Percentiles rank a stretch among this genome's conserved stretches.
Evolutionary conservation across 164 flowering plant species (phyloP).

Genomic region (Platanus orientalis): DNA sequence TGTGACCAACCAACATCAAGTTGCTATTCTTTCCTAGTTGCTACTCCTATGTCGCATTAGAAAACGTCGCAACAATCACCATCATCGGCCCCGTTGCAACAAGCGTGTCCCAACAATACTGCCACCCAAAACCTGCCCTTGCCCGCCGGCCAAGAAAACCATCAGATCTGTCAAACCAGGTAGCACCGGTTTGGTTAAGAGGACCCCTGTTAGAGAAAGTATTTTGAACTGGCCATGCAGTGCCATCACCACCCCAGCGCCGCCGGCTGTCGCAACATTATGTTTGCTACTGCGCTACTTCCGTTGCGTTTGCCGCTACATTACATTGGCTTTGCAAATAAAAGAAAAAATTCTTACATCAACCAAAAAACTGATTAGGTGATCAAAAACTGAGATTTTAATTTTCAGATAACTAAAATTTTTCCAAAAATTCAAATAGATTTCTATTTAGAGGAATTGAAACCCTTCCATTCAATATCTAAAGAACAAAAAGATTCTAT

Average conservation of each 20-base stretch:
- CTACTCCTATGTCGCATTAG: conserved; percentile 65
- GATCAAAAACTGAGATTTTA: too few relatives aligned
- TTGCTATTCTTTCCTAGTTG: too few relatives aligned
- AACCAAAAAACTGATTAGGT: background rate
- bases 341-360: too few relatives aligned
- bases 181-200: conserved; percentile 67
- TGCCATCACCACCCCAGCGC: conserved; percentile 55
- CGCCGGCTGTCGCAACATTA: conserved; percentile 61
- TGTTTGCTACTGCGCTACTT: conserved; percentile 62
- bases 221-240: conserved; percentile 75
- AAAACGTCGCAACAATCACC: conserved; percentile 70
- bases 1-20: too few relatives aligned
- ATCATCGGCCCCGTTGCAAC: conserved; percentile 73
- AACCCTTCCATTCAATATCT: too few relatives aligned
- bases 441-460: background rate
- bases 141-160: conserved; percentile 67
- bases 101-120: conserved; percentile 67
- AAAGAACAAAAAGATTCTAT: background rate
- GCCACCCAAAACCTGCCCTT: conserved; percentile 69
- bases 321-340: too few relatives aligned
- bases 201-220: conserved; percentile 64
- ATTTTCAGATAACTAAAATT: background rate
- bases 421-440: background rate
- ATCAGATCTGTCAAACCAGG: conserved; percentile 73
- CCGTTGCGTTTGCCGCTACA: too few relatives aligned